phyloP scores from a whole-genome alignment of 192 early-diverging fungal genomes.

The Coemansia sp. region DNA sequence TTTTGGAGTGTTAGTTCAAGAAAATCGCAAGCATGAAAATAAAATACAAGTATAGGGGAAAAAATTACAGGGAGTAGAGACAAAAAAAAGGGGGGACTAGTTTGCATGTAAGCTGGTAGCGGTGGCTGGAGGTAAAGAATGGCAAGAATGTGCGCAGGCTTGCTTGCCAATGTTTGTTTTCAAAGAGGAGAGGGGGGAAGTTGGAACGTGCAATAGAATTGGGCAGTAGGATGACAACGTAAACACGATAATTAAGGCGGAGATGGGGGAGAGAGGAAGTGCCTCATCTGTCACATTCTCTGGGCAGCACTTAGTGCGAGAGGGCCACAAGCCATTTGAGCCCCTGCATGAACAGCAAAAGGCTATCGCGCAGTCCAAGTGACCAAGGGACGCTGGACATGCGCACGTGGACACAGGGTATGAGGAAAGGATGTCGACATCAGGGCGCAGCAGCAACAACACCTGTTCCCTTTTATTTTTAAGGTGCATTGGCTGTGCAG shows the following conservation, averaged over 20 bases:
- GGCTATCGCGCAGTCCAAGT: not conserved
- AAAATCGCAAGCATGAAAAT: constrained; percentile 4
- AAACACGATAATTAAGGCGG: constrained; percentile 1
- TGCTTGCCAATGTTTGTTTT: constrained; percentile 6
- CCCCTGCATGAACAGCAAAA: not conserved
- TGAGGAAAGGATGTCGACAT: not conserved
- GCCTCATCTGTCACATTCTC: constrained; percentile 4
- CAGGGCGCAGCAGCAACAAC: not conserved
- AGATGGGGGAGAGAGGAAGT: not conserved
- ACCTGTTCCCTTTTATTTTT: not conserved
- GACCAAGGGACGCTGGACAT: not conserved
- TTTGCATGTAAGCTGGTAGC: not conserved
- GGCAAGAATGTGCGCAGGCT: not conserved
- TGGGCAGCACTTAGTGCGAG: not conserved
- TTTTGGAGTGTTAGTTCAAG: not conserved
- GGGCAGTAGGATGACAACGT: not conserved
- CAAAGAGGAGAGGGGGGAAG: not conserved
- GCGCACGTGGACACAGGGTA: not conserved
- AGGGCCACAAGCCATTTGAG: not conserved
- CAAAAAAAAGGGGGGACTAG: not conserved
- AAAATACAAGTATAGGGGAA: constrained; percentile 3
- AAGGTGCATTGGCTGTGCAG: not conserved
- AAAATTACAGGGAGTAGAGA: not conserved
- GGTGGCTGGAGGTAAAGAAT: constrained; percentile 2
- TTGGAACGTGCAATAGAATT: not conserved